phyloP scores from a whole-genome alignment of 148 eudicot genomes.

The Amaranthus cruentus region DNA sequence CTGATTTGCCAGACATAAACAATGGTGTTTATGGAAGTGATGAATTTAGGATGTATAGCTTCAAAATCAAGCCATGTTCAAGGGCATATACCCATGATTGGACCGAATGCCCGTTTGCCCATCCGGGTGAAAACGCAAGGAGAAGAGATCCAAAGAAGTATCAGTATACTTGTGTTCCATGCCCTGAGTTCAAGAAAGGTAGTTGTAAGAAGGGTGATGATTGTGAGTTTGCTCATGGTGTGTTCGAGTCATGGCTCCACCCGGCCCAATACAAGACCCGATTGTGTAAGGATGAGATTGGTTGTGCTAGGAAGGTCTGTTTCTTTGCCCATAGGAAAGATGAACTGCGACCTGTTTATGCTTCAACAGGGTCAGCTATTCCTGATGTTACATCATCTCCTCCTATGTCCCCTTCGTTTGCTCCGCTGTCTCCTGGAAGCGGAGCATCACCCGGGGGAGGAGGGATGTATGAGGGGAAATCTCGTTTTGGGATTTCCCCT shows the following conservation, averaged over 20 bases:
- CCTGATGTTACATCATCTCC: conserved; percentile 62
- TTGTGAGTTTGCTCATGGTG: conserved; percentile 95
- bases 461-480: conserved; percentile 60
- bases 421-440: conserved; percentile 51
- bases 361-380: conserved; percentile 83
- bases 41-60: conserved; percentile 87
- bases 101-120: conserved; percentile 97
- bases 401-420: conserved; percentile 61
- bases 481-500: conserved; percentile 29
- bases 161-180: conserved; percentile 85
- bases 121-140: conserved; percentile 93
- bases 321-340: conserved; percentile 86
- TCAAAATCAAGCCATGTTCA: conserved; percentile 93
- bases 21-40: conserved; percentile 67
- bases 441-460: conserved; percentile 26
- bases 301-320: conserved; percentile 77
- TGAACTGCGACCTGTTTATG: conserved; percentile 82
- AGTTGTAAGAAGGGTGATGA: conserved; percentile 59
- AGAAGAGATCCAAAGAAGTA: conserved; percentile 79
- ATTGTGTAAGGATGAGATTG: conserved; percentile 82
- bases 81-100: conserved; percentile 95
- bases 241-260: conserved; percentile 94
- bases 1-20: conserved; percentile 76
- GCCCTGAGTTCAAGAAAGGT: conserved; percentile 90
- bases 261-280: conserved; percentile 93